Base-by-base conservation (phyloP, 2,329 filamentous ascomycete genomes). In the Diplodia scrobiculata region DNA sequence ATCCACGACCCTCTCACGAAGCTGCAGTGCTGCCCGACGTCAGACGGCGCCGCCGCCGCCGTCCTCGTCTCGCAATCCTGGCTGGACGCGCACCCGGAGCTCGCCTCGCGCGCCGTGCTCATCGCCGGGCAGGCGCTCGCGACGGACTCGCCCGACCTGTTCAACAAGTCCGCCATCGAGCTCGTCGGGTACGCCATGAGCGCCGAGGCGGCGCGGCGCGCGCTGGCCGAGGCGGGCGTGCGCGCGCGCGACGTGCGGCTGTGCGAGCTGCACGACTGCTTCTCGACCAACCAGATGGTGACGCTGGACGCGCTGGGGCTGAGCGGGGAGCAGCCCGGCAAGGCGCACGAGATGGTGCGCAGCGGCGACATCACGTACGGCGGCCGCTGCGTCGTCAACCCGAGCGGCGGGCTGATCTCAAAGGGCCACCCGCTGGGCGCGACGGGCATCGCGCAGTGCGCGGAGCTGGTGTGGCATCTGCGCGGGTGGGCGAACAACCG, bases 21-120 rank as follows among this genome's bases (percentile, higher is more conserved):
- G 80, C 88, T 98, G n/a, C 95, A 98, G 81, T 98, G 94, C 85
- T 97, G 94, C 80, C 94, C 95, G 1, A 98, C 94, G 0, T 96
- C 92, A 0, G 95, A 98, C 78, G 94, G 94, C 58, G 91, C 89
- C 54, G 94, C 92, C 0, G 92, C 95, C 0, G 91, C 91, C 14
- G 89, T 98, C 36, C 82, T 99, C 62, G 92, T 97, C 65, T 96
- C 92, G 0, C 89, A 97, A 79, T 85, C 84, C 55, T 98, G 97
- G 84, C 86, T 98, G 65, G 90, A 94, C 73, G 89, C 89, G 9
- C 86, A 91, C 25, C 93, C 93, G 1, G 88, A 96, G 72, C 86
- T 97, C 67, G 89, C 88, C 74, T 83, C 86, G 66, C 91, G 93
- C 73, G 94, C 95, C n/a, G 82, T 98, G 68, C 83, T 92, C 66